Evolutionary conservation across 106 monocot genomes (phyloP).

Genomic region (Agapanthus africanus): DNA sequence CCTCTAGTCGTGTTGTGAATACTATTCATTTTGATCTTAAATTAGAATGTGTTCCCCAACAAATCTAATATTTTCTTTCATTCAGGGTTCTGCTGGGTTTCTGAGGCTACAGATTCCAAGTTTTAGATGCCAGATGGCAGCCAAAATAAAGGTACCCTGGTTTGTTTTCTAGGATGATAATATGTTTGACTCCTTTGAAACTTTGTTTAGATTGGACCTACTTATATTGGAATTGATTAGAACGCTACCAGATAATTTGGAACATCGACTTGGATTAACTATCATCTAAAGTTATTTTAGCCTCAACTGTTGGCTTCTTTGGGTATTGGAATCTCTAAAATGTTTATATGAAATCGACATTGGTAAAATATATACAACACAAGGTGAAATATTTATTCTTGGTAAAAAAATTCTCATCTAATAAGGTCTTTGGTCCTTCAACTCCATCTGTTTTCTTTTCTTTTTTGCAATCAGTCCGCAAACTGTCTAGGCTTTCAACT

Average conservation of each 20-base stretch:
- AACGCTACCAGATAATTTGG: too few relatives aligned
- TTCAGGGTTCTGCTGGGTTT: slow-evolving; percentile 76
- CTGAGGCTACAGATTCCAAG: slow-evolving; percentile 44
- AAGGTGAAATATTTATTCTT: too few relatives aligned
- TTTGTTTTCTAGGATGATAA: slow-evolving; percentile 62
- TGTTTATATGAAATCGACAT: too few relatives aligned
- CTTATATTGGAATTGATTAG: too few relatives aligned
- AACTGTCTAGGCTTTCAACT: too few relatives aligned
- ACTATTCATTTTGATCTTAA: slow-evolving; percentile 8
- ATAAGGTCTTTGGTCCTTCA: too few relatives aligned
- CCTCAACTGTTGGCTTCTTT: background rate
- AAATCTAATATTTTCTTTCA: slow-evolving; percentile 76
- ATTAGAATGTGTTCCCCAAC: slow-evolving; percentile 14
- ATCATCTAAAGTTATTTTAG: background rate
- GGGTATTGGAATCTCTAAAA: background rate
- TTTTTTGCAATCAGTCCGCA: too few relatives aligned
- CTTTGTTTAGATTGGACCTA: too few relatives aligned
- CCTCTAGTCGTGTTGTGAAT: background rate
- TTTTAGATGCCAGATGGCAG: slow-evolving; percentile 74
- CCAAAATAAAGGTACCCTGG: slow-evolving; percentile 89
- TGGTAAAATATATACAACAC: too few relatives aligned
- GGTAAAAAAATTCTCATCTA: too few relatives aligned
- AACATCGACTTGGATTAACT: background rate
- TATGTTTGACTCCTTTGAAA: slow-evolving; percentile 24
- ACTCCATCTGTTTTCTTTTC: too few relatives aligned